Base-by-base conservation (phyloP, 208 protist genomes). In the Trypanosoma mega region DNA sequence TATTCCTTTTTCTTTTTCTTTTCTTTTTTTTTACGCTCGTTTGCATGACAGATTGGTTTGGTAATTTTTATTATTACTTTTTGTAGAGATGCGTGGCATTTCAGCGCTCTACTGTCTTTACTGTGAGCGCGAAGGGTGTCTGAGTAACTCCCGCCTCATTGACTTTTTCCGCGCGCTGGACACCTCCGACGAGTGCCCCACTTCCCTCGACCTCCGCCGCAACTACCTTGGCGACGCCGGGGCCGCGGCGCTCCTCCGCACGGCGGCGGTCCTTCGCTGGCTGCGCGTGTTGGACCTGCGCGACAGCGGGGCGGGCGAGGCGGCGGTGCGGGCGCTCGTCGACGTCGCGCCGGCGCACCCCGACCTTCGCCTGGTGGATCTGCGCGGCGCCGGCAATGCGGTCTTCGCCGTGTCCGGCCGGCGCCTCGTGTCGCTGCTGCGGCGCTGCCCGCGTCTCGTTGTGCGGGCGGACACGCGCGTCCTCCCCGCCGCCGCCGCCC, bases 141-240 rank as follows among this genome's bases (percentile, higher is more conserved):
- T 80, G 26, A 50, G 68, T 2, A 78, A 93, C 65, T 86, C 74
- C 21, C 52, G 72, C 20, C 56, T 93, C 9, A 53, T 93, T 0
- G 45, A 78, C 23, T 45, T 85, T 34, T 93, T 85, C 57, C 57
- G 54, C 20, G 47, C 49, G 12, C 52, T 89, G 3, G 86, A 93
- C 34, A 46, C 55, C 2, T 60, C 54, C 9, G 59, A 68, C 16
- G 71, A 66, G n/a, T 81, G 71, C 39, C 76, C 81, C 0, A 69
- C 63, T 8, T 49, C 63, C 47, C 47, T 86, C 6, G 77, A 80
- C 6, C 67, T 93, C 29, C 50, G 68, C 18, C 5, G 53, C 14
- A 90, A 86, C 34, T 83, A 88, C 30, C 74, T 93, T 18, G 82
- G 86, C 30, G 86, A 93, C 46, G 69, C 77, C 3, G 86, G 82